phyloP scores from a whole-genome alignment of 768 basidiomycete genomes.

The Boletus barrowsii region DNA sequence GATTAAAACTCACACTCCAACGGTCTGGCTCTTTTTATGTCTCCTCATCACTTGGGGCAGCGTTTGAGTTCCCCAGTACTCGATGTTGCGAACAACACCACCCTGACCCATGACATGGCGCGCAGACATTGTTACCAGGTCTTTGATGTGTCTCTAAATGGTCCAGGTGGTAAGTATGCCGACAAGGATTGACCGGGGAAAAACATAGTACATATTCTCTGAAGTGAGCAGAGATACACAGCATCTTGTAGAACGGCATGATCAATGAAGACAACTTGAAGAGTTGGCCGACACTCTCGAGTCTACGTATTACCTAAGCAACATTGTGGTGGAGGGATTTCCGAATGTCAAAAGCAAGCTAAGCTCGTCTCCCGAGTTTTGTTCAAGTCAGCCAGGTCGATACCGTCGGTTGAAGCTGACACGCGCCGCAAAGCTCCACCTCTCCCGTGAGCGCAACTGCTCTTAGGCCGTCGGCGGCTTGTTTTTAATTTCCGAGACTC shows the following conservation, averaged over 20 bases:
- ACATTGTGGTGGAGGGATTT: neutral
- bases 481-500: slow-evolving; percentile 26
- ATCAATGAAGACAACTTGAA: too few species aligned
- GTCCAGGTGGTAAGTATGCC: neutral
- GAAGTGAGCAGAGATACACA: slow-evolving; percentile 79
- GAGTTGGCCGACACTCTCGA: too few species aligned
- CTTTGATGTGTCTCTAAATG: slow-evolving; percentile 65
- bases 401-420: neutral
- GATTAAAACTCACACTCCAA: slow-evolving; percentile 71
- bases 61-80: slow-evolving; percentile 69
- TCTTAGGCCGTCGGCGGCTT: slow-evolving; percentile 12
- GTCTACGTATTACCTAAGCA: slow-evolving; percentile 18
- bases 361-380: neutral
- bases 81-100: slow-evolving; percentile 78
- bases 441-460: neutral
- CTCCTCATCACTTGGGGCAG: slow-evolving; percentile 74
- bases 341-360: neutral
- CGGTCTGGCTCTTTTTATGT: slow-evolving; percentile 50
- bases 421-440: neutral
- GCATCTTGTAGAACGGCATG: slow-evolving; percentile 88
- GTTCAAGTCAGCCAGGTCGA: neutral
- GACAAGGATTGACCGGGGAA: neutral
- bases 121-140: slow-evolving; percentile 69
- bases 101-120: slow-evolving; percentile 69
- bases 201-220: slow-evolving; percentile 49